These are phyloP conservation scores for Metschnikowia cerradonensis DNA, from an alignment of 805 yeast species.

Conservation along the genomic window DNA sequence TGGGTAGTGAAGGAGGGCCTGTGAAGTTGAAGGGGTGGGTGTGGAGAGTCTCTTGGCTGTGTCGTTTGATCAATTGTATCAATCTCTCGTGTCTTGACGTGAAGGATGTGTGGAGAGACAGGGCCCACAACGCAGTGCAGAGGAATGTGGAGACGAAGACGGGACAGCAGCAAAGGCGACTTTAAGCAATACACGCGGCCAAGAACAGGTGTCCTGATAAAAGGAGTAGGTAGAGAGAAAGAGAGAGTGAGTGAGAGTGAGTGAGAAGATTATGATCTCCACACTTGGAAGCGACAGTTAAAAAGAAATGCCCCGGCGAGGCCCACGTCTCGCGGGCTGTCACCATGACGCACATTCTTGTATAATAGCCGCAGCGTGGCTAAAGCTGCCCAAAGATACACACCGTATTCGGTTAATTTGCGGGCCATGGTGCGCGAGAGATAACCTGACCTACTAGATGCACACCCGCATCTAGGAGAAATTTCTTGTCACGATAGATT, in stretches of 20 bases:
- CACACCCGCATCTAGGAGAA: not conserved
- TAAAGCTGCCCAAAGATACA: not conserved
- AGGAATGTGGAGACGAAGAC: not conserved
- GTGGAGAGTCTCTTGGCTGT: too few relatives aligned
- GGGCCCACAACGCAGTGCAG: conserved; percentile 1
- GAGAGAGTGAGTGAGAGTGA: too few relatives aligned
- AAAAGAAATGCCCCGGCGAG: not conserved
- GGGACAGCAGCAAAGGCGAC: not conserved
- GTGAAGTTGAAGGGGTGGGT: too few relatives aligned
- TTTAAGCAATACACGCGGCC: not conserved
- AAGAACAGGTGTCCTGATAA: not conserved
- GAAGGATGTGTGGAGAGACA: not conserved
- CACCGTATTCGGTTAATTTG: not conserved
- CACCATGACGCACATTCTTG: conserved; percentile 1
- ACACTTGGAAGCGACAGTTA: not conserved
- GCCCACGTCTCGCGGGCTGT: conserved; percentile 1
- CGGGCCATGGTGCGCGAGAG: conserved; percentile 3
- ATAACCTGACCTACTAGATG: not conserved
- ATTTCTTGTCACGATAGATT: not conserved
- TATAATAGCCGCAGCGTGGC: not conserved
- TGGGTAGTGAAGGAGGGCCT: not conserved
- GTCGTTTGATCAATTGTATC: too few relatives aligned
- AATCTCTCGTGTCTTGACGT: too few relatives aligned
- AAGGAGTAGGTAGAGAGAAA: not conserved
- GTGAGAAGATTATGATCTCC: not conserved